phyloP scores from a whole-genome alignment of 805 yeast species.

The Kockiozyma suomiensis region DNA sequence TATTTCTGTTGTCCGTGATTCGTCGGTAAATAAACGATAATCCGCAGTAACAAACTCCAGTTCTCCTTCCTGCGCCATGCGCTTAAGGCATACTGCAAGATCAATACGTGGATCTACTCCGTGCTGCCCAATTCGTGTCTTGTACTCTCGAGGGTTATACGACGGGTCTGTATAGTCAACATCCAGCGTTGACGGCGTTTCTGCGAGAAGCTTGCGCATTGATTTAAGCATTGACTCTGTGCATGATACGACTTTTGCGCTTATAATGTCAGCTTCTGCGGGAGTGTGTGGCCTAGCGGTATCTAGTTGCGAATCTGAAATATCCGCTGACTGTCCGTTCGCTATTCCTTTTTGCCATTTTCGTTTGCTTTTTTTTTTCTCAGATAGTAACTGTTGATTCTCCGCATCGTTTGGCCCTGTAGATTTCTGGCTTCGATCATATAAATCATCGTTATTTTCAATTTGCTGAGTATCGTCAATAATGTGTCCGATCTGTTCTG shows the following conservation, averaged over 20 bases:
- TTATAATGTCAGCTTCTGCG: constrained; percentile 14
- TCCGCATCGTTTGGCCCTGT: no score
- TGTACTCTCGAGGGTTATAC: not conserved
- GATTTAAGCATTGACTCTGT: constrained; percentile 23
- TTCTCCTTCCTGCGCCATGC: constrained; percentile 20
- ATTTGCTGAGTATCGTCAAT: no score
- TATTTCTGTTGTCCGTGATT: not conserved
- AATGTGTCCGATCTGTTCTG: no score
- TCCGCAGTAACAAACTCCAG: constrained; percentile 19
- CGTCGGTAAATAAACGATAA: constrained; percentile 1
- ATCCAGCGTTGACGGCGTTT: constrained; percentile 21
- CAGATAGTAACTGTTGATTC: no score
- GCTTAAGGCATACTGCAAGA: constrained; percentile 21
- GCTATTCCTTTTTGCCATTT: no score
- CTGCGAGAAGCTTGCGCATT: constrained; percentile 31
- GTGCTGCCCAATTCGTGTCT: not conserved
- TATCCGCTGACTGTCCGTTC: no score
- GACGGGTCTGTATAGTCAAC: constrained; percentile 14
- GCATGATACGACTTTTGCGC: constrained; percentile 35
- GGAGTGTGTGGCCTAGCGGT: not conserved
- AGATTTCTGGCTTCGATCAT: no score
- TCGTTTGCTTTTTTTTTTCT: no score
- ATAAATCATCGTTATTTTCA: no score
- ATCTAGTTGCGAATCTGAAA: not conserved
- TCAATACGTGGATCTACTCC: constrained; percentile 25